Percentiles rank a stretch among this genome's conserved stretches.
phyloP scores from a whole-genome alignment of 208 protist genomes.

The Trypanosoma conorhini region DNA sequence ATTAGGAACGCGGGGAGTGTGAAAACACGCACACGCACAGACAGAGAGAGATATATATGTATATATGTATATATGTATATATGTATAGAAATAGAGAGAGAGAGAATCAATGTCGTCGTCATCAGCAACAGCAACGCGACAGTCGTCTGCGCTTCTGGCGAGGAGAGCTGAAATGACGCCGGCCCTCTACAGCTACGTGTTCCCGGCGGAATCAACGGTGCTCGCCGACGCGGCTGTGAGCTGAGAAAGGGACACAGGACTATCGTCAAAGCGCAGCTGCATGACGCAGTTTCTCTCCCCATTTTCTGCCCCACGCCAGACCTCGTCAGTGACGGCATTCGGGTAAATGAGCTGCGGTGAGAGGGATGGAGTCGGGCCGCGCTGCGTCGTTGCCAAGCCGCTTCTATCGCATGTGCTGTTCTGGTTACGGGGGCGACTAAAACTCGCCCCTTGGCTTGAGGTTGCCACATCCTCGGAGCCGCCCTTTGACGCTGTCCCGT shows the following conservation, averaged over 20 bases:
- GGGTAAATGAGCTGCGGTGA: conserved; percentile 4
- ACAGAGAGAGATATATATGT: conserved; percentile 6
- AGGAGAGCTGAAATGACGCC: conserved; percentile 2
- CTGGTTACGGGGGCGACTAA: conserved; percentile 13
- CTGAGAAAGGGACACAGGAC: conserved; percentile 22
- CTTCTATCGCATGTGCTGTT: conserved; percentile 17
- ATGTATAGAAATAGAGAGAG: not conserved
- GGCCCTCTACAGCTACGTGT: not conserved
- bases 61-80: conserved; percentile 21
- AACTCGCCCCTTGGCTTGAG: conserved; percentile 32
- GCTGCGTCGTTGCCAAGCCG: conserved; percentile 2
- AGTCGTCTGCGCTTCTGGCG: conserved; percentile 6
- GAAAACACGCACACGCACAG: conserved; percentile 10
- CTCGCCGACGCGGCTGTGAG: conserved; percentile 23
- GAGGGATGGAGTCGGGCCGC: not conserved
- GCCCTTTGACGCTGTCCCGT: conserved; percentile 7
- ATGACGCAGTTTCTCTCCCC: conserved; percentile 30
- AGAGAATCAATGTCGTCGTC: no score
- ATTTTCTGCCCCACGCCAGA: not conserved
- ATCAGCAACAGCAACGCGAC: no score
- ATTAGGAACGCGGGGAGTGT: not conserved
- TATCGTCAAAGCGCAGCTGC: conserved; percentile 43
- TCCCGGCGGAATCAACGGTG: conserved; percentile 1
- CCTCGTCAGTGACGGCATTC: not conserved
- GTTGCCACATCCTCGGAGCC: conserved; percentile 12